phyloP scores from a whole-genome alignment of 2,329 filamentous ascomycete species.

The Nemania serpens region DNA sequence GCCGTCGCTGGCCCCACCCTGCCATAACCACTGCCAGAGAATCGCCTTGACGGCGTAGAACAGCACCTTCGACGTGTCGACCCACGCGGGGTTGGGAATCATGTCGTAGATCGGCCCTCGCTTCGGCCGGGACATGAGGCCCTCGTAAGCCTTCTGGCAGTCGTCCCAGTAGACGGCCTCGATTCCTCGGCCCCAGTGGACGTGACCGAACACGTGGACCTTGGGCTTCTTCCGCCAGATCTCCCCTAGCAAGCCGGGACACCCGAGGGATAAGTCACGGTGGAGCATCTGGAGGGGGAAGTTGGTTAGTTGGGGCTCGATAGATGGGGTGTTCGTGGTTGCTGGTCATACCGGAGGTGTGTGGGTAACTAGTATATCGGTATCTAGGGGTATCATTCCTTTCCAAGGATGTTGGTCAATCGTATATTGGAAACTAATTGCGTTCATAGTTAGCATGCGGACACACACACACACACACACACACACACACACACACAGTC shows the following conservation, averaged over 20 bases:
- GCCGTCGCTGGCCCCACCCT: constrained; percentile 55
- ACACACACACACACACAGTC: too few species aligned
- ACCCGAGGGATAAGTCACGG: constrained; percentile 71
- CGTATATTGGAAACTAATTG: constrained; percentile 71
- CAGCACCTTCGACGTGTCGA: constrained; percentile 51
- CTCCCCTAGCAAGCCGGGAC: constrained; percentile 71
- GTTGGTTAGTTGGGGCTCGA: background rate
- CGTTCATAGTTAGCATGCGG: constrained; percentile 6
- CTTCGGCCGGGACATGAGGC: constrained; percentile 54
- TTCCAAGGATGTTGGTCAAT: constrained; percentile 71
- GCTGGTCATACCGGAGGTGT: constrained; percentile 66
- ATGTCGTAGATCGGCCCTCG: constrained; percentile 53
- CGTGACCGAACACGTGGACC: constrained; percentile 84
- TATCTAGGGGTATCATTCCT: constrained; percentile 69
- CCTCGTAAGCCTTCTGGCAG: constrained; percentile 72
- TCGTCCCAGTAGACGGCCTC: constrained; percentile 76
- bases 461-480: background rate
- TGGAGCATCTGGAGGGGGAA: constrained; percentile 60
- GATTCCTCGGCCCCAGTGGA: constrained; percentile 75
- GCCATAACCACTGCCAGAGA: constrained; percentile 62
- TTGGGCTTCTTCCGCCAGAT: constrained; percentile 74
- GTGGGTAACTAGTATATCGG: constrained; percentile 82
- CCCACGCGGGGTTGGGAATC: constrained; percentile 52
- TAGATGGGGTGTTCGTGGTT: background rate
- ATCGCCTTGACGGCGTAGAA: constrained; percentile 53